A percentile compares a stretch with the other conserved stretches of the same genome.
These are phyloP conservation scores for Thraustotheca clavata DNA, from an alignment of 352 stramenopile genomes.

Conservation along the genomic window DNA sequence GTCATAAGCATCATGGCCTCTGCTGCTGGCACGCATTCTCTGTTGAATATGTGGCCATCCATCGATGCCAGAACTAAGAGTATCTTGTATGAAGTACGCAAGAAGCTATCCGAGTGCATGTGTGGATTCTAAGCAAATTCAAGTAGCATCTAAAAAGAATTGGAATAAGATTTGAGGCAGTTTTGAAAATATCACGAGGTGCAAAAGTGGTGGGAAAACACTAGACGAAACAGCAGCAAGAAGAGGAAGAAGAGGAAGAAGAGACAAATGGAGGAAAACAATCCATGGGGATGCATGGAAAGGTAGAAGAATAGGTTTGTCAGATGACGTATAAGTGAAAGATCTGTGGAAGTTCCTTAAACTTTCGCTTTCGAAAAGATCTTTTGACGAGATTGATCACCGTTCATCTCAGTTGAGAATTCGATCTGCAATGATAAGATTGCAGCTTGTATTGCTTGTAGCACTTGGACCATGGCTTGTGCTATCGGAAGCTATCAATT, in stretches of 20 bases:
- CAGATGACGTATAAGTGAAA: background rate
- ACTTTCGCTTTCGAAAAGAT: background rate
- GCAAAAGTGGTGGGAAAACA: too few relatives aligned
- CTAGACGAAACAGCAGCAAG: too few relatives aligned
- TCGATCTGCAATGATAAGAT: background rate
- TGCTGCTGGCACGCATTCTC: conserved; percentile 29
- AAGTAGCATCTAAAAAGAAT: background rate
- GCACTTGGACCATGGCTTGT: background rate
- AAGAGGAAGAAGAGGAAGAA: too few relatives aligned
- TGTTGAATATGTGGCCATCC: conserved; percentile 49
- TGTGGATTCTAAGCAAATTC: conserved; percentile 45
- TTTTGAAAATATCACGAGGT: too few relatives aligned
- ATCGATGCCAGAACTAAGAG: conserved; percentile 33
- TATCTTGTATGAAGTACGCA: conserved; percentile 45
- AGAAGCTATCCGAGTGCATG: conserved; percentile 46
- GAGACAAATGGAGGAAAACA: too few relatives aligned
- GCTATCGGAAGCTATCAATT: background rate
- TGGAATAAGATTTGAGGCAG: background rate
- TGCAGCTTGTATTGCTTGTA: background rate
- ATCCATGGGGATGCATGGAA: too few relatives aligned
- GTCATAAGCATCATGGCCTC: conserved; percentile 37
- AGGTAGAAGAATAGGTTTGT: background rate
- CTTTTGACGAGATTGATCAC: background rate
- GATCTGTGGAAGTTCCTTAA: background rate
- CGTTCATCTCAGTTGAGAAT: background rate